phyloP scores from a whole-genome alignment of 1,284 basidiomycete species.

The Clitocybe nebularis region DNA sequence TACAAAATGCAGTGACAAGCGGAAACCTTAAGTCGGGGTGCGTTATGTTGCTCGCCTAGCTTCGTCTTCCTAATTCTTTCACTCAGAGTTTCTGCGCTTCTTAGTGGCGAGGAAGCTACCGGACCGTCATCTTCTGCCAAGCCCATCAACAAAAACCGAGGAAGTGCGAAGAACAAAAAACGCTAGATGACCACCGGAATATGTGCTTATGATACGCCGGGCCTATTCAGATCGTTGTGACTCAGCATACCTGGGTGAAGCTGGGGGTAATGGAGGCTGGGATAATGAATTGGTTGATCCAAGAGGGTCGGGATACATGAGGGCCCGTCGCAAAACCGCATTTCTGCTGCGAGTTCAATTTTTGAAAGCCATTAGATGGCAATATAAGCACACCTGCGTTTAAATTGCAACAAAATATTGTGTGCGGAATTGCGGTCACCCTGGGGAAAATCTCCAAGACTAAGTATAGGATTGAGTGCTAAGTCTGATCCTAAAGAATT shows the following conservation, averaged over 20 bases:
- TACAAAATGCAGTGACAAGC: slow-evolving; percentile 56
- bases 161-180: slow-evolving; percentile 4
- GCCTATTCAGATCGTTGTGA: slow-evolving; percentile 1
- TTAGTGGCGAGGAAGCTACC: slow-evolving; percentile 8
- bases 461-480: slow-evolving; percentile 16
- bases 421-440: slow-evolving; percentile 45
- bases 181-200: background rate
- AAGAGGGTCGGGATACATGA: slow-evolving; percentile 41
- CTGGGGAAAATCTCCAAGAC: slow-evolving; percentile 33
- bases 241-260: slow-evolving; percentile 5
- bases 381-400: slow-evolving; percentile 49
- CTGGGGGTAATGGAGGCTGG: slow-evolving; percentile 5
- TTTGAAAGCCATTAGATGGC: slow-evolving; percentile 4
- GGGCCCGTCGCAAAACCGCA: slow-evolving; percentile 47
- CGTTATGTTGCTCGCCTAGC: slow-evolving; percentile 4
- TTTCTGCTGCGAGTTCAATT: slow-evolving; percentile 40
- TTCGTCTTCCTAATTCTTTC: slow-evolving; percentile 14
- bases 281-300: background rate
- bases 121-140: background rate
- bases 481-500: slow-evolving; percentile 3
- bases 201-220: background rate
- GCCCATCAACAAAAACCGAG: too few relatives aligned
- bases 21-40: slow-evolving; percentile 61
- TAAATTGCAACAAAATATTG: slow-evolving; percentile 53
- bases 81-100: slow-evolving; percentile 34